Conservation (phyloP, 768 basidiomycete genomes). For the Candolleomyces aberdarensis region DNA sequence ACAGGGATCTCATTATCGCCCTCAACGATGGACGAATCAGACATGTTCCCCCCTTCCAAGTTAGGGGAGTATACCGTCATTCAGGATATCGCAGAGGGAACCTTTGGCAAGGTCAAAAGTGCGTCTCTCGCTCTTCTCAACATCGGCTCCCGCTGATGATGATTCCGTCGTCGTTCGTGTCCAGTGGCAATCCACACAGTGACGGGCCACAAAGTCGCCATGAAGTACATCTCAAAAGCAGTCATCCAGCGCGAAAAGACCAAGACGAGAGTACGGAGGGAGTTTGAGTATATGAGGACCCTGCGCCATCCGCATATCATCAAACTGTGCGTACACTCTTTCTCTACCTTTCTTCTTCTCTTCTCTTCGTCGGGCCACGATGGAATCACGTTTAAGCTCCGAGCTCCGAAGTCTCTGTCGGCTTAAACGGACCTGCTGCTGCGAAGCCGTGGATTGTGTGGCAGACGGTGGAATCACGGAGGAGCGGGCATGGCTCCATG, state of each 20-base stretch:
- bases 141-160: neutral
- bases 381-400: neutral
- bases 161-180: conserved; percentile 11
- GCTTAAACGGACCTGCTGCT: no score
- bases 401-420: conserved; percentile 1
- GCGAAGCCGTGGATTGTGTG: no score
- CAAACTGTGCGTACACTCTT: conserved; percentile 69
- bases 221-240: conserved; percentile 96
- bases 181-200: conserved; percentile 91
- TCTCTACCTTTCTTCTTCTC: no score
- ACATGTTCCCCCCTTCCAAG: conserved; percentile 56
- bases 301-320: conserved; percentile 96
- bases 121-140: conserved; percentile 31
- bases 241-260: conserved; percentile 91
- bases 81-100: conserved; percentile 90
- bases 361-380: no score
- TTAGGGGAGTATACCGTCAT: conserved; percentile 91
- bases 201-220: conserved; percentile 93
- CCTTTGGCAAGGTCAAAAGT: conserved; percentile 99
- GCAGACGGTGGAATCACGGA: no score
- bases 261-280: conserved; percentile 87
- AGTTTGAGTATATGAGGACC: conserved; percentile 95
- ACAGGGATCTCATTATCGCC: neutral
- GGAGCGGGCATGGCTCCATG: no score
- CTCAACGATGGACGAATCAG: conserved; percentile 27